These are phyloP conservation scores for Colletotrichum sp. DNA, from an alignment of 2,329 filamentous ascomycete species.

Conservation along the genomic window DNA sequence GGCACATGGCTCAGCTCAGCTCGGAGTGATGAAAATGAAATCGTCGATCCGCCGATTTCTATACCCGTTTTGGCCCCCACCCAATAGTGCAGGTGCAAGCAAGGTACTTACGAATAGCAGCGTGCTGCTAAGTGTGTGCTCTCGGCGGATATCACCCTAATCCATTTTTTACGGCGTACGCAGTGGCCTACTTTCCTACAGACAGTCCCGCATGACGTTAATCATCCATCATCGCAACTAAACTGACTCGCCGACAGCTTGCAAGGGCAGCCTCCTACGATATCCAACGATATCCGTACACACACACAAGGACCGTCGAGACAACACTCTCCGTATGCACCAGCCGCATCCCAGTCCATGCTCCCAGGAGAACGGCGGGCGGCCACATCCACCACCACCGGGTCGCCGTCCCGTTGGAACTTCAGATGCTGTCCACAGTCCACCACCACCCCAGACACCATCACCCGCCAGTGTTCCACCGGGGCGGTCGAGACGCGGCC, in stretches of 20 bases:
- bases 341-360: background rate
- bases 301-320: background rate
- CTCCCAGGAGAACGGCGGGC: background rate
- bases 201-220: background rate
- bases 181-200: background rate
- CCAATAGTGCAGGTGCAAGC: background rate
- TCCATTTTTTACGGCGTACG: background rate
- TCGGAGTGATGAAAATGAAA: background rate
- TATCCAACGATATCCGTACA: background rate
- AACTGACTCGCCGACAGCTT: slow-evolving; percentile 2
- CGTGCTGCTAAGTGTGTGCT: background rate
- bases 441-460: background rate
- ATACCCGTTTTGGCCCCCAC: background rate
- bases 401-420: background rate
- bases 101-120: background rate
- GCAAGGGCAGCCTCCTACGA: background rate
- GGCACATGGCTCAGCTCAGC: background rate
- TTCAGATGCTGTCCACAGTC: background rate
- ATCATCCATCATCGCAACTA: background rate
- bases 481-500: background rate
- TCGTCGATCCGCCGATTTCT: background rate
- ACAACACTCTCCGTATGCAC: background rate
- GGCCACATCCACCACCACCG: background rate
- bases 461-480: background rate
- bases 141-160: background rate